phyloP scores from a whole-genome alignment of 169 alveolate species.

The Besnoitia besnoiti region DNA sequence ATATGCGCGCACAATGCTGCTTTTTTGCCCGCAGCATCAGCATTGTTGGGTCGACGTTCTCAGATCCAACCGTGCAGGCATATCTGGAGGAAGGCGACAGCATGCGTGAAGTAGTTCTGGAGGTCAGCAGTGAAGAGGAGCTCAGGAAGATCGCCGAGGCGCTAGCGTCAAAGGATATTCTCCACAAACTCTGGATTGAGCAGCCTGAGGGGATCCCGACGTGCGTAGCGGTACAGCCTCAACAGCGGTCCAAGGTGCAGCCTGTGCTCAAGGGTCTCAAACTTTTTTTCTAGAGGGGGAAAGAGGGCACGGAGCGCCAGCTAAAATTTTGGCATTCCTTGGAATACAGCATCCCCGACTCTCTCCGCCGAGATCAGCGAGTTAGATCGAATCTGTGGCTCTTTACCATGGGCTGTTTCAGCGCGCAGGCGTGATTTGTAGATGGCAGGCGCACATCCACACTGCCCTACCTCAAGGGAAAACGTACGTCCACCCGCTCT shows the following conservation, averaged over 20 bases:
- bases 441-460: no score
- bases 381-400: no score
- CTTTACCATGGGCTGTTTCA: no score
- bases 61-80: slow-evolving; percentile 36
- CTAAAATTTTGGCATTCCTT: no score
- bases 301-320: no score
- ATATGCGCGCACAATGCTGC: no score
- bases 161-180: slow-evolving; percentile 54
- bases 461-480: no score
- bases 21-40: not conserved
- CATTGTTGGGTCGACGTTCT: not conserved
- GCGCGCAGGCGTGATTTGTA: no score
- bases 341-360: no score
- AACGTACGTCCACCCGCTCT: no score
- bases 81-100: slow-evolving; percentile 70
- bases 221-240: slow-evolving; percentile 74
- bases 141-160: slow-evolving; percentile 58
- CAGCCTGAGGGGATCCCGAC: slow-evolving; percentile 79
- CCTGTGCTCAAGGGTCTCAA: slow-evolving; percentile 54
- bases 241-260: slow-evolving; percentile 34
- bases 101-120: slow-evolving; percentile 76
- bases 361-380: no score
- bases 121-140: slow-evolving; percentile 56
- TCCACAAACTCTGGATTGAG: slow-evolving; percentile 76
- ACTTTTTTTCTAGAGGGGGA: slow-evolving; percentile 19